These are phyloP conservation scores for Talaromyces sp. DNA, from an alignment of 2,329 filamentous ascomycete genomes.

Conservation along the genomic window DNA sequence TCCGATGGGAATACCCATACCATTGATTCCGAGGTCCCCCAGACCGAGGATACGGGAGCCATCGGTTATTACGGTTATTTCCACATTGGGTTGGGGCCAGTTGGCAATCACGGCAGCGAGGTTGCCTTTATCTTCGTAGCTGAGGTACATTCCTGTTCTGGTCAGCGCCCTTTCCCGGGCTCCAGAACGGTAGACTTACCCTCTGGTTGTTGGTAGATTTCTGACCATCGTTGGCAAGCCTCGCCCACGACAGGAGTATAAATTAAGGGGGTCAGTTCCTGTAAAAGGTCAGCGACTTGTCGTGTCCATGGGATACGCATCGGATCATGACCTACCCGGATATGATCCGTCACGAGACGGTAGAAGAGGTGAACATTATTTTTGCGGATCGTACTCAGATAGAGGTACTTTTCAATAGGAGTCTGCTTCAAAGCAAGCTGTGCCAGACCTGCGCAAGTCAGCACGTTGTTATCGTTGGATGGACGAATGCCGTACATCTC, in stretches of 20 bases:
- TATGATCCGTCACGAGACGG: slow-evolving; percentile 47
- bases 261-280: slow-evolving; percentile 49
- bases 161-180: not conserved
- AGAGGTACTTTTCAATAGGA: slow-evolving; percentile 49
- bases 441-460: slow-evolving; percentile 34
- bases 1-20: slow-evolving; percentile 96
- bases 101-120: slow-evolving; percentile 85
- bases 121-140: slow-evolving; percentile 87
- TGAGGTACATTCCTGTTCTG: slow-evolving; percentile 74
- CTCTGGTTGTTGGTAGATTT: slow-evolving; percentile 91
- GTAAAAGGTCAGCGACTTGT: slow-evolving; percentile 19
- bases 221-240: slow-evolving; percentile 93
- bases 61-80: slow-evolving; percentile 96
- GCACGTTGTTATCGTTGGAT: not conserved
- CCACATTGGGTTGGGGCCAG: slow-evolving; percentile 84
- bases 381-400: slow-evolving; percentile 49
- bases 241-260: slow-evolving; percentile 68
- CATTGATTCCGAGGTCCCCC: slow-evolving; percentile 92
- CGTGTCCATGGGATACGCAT: no score
- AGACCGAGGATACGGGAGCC: slow-evolving; percentile 88
- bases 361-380: slow-evolving; percentile 54
- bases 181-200: slow-evolving; percentile 44
- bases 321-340: slow-evolving; percentile 34
- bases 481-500: slow-evolving; percentile 37
- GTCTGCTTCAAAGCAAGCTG: slow-evolving; percentile 48